Evolutionary conservation across 2,329 filamentous ascomycete species (phyloP).

Genomic region (Aspergillus hortae): DNA sequence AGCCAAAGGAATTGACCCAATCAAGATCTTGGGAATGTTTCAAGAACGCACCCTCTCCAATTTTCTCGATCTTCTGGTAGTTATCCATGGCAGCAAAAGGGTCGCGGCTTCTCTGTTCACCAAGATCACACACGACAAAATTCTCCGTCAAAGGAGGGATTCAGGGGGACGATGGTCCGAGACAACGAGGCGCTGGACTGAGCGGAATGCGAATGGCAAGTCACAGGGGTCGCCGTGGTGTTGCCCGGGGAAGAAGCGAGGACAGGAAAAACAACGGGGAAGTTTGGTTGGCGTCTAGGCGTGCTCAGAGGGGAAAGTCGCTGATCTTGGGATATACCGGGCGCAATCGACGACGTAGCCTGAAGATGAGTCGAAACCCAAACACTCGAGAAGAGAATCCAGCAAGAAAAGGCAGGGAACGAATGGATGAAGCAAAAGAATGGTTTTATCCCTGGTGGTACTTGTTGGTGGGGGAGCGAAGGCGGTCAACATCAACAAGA

Average conservation of each 20-base stretch:
- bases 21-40: not conserved
- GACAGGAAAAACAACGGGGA: conserved; percentile 10
- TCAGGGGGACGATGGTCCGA: conserved; percentile 3
- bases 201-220: conserved; percentile 13
- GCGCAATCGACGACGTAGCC: no score
- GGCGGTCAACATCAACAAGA: conserved; percentile 40
- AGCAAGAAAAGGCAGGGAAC: conserved; percentile 8
- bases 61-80: conserved; percentile 95
- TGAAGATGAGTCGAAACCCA: no score
- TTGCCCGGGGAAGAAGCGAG: conserved; percentile 19
- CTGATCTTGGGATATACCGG: not conserved
- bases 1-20: no score
- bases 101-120: not conserved
- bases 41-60: conserved; percentile 73
- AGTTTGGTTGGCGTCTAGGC: conserved; percentile 9
- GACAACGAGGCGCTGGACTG: conserved; percentile 12
- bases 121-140: not conserved
- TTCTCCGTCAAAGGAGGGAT: not conserved
- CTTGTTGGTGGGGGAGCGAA: conserved; percentile 17
- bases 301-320: conserved; percentile 1
- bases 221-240: conserved; percentile 8
- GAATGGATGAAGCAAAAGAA: conserved; percentile 49
- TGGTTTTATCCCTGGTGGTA: conserved; percentile 38
- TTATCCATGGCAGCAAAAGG: conserved; percentile 67
- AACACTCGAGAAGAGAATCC: conserved; percentile 1